These are phyloP conservation scores for Sporothrix luriei DNA, from an alignment of 2,329 filamentous ascomycete genomes.

Conservation along the genomic window DNA sequence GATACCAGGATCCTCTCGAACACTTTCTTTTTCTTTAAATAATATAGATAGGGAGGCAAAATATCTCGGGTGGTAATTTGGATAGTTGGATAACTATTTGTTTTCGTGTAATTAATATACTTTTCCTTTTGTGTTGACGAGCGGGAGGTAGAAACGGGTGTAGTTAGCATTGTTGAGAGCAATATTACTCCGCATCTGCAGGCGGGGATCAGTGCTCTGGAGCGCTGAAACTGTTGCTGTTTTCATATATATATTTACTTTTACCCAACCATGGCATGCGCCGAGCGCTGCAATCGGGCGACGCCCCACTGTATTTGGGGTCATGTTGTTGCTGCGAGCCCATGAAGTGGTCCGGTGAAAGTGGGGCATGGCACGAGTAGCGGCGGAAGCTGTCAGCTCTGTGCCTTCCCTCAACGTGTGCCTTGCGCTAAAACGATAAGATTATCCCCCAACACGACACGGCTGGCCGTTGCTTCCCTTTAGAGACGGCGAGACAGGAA, in stretches of 20 bases:
- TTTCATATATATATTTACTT: no score
- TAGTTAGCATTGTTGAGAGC: neutral
- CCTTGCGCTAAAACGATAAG: conserved; percentile 14
- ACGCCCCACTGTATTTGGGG: no score
- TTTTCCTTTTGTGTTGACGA: neutral
- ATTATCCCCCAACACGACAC: neutral
- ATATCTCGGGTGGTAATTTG: conserved; percentile 6
- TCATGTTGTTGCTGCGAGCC: no score
- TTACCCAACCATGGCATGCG: no score
- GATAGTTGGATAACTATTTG: neutral
- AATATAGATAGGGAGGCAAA: conserved; percentile 21
- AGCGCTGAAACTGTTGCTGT: neutral
- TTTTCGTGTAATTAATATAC: neutral
- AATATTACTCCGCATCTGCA: neutral
- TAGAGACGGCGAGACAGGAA: neutral
- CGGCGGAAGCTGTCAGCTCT: neutral
- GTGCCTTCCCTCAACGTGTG: neutral
- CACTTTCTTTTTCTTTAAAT: conserved; percentile 18
- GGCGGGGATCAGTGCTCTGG: neutral
- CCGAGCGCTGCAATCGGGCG: conserved; percentile 1
- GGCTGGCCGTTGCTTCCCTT: conserved; percentile 18
- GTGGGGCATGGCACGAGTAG: no score
- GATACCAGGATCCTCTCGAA: conserved; percentile 27
- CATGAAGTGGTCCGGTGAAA: no score
- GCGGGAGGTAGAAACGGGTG: neutral